phyloP scores from a whole-genome alignment of 352 stramenopile genomes.

The Globisporangium middletonii region DNA sequence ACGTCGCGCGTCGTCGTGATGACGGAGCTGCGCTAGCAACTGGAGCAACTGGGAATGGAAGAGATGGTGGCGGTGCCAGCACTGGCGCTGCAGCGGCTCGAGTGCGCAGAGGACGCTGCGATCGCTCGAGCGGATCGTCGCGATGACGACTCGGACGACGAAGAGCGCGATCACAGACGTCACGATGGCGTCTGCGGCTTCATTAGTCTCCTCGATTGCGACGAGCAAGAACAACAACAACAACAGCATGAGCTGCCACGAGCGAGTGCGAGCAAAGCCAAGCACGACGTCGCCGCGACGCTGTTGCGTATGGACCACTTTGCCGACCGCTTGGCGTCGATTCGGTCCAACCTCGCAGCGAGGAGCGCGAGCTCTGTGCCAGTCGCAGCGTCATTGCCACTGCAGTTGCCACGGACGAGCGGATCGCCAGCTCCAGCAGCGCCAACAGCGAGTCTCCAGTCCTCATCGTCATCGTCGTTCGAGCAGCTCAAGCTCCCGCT shows the following conservation, averaged over 20 bases:
- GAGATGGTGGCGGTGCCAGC: too few species aligned
- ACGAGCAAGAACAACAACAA: neutral
- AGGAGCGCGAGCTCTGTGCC: neutral
- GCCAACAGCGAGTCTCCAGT: too few species aligned
- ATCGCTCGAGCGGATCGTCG: too few species aligned
- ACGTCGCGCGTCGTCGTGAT: too few species aligned
- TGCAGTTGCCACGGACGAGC: constrained; percentile 1
- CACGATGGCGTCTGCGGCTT: neutral
- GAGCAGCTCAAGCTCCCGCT: constrained; percentile 28
- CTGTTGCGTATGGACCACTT: constrained; percentile 42
- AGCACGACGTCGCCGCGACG: constrained; percentile 16
- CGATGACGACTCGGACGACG: neutral
- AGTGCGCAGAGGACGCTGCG: too few species aligned
- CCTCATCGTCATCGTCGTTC: neutral
- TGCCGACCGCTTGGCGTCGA: constrained; percentile 31
- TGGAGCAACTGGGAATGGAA: too few species aligned
- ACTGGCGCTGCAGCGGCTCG: too few species aligned
- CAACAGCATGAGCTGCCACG: neutral
- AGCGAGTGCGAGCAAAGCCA: neutral
- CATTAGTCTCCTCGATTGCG: neutral
- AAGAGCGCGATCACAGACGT: constrained; percentile 1
- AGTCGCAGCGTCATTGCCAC: neutral
- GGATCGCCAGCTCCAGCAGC: neutral
- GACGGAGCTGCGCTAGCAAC: too few species aligned
- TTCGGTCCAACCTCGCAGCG: constrained; percentile 29